phyloP scores from a whole-genome alignment of 768 basidiomycete genomes.

The Phaeotremella fagi region DNA sequence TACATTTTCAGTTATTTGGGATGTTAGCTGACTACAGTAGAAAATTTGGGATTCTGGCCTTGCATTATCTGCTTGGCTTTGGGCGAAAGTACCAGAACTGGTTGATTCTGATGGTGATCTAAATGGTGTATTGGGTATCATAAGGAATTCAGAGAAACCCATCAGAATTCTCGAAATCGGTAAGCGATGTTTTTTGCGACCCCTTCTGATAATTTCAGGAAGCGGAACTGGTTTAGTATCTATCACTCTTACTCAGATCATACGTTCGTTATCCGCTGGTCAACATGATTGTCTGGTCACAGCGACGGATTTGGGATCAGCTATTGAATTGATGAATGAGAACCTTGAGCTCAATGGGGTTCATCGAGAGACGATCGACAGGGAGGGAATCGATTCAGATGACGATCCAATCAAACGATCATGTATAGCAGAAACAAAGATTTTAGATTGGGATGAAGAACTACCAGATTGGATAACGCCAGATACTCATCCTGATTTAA shows the following conservation, averaged over 20 bases:
- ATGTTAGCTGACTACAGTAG: conserved; percentile 51
- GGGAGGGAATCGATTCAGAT: conserved; percentile 10
- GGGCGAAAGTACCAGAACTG: conserved; percentile 5
- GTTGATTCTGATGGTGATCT: conserved; percentile 40
- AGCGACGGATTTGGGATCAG: conserved; percentile 71
- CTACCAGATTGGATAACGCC: conserved; percentile 51
- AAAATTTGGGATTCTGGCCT: conserved; percentile 97
- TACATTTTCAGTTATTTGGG: not conserved
- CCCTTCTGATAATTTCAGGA: conserved; percentile 52
- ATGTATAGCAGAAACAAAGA: conserved; percentile 30
- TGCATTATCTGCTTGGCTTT: conserved; percentile 74
- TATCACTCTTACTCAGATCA: conserved; percentile 57
- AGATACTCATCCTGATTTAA: conserved; percentile 52
- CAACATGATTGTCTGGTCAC: conserved; percentile 48
- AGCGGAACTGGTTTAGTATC: conserved; percentile 81
- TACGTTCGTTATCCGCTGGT: conserved; percentile 29
- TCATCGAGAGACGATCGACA: not conserved
- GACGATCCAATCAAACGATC: not conserved
- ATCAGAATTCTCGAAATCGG: conserved; percentile 67
- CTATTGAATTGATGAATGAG: conserved; percentile 69
- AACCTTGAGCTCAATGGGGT: conserved; percentile 58
- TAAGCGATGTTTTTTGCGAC: conserved; percentile 42
- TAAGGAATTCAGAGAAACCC: not conserved
- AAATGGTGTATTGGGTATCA: conserved; percentile 3
- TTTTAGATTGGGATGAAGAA: conserved; percentile 74